Base-by-base conservation (phyloP, 83 land plant species). In the Picea abies region DNA sequence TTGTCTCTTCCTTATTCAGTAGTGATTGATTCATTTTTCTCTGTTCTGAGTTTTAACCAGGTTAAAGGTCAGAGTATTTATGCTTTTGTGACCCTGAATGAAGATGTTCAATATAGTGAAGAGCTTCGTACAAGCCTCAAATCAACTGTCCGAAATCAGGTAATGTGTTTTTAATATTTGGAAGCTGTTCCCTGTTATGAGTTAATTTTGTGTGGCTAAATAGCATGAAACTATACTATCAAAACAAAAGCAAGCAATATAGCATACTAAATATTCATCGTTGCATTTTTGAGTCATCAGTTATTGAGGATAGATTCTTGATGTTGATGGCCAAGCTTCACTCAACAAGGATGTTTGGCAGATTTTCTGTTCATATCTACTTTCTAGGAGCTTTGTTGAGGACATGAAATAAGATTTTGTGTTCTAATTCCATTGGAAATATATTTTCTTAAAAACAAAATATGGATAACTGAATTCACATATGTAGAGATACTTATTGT, bases 11-110 rank as follows among this genome's bases (percentile, higher is more conserved):
- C 37, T 70, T 19, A 19, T 39, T 19, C 16, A 73, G 52, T 76
- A 76, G 56, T 56, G 25, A 25, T 12, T 22, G 5, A 56, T 76
- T n/a, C 1, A 10, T 83, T 0, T 64, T 17, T 76, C 47, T 82
- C 39, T 37, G 23, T 79, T 52, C n/a, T 35, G 22, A 76, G 11
- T 41, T 82, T 79, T 66, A 82, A 26, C 5, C 86, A 97, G 99
- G 91, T 97, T 63, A 97, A 95, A 92, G 99, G 99, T 37, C 99
- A 97, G 83, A 96, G 96, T 2, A 93, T 97, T 72, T 97, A 96
- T 86, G 98, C 98, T 72, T 96, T 94, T 88, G 97, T 94, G n/a
- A 96, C 97, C 35, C 86, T 96, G 60, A 90, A 90, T 56, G 97
- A 94, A 37, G 97, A 93, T 76, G 94, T 93, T 83, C 87, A 89